phyloP scores from a whole-genome alignment of 352 stramenopile species.

The Pythium scleroteichum region DNA sequence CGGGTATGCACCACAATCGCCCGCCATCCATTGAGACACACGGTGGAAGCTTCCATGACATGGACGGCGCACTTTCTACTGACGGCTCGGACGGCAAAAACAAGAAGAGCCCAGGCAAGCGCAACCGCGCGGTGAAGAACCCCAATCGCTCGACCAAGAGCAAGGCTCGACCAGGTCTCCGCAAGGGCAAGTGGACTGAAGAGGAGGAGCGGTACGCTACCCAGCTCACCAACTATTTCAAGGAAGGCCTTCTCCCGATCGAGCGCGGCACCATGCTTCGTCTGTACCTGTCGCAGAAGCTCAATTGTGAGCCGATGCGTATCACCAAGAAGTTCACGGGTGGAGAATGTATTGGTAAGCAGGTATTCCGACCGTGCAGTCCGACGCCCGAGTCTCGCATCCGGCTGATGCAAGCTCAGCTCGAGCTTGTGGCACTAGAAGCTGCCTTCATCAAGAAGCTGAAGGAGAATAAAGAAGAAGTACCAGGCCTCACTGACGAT shows the following conservation, averaged over 20 bases:
- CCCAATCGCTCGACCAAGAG: conserved; percentile 76
- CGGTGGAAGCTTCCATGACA: conserved; percentile 8
- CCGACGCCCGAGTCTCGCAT: conserved; percentile 65
- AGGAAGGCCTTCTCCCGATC: conserved; percentile 77
- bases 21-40: conserved; percentile 18
- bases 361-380: conserved; percentile 79
- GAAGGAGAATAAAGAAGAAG: conserved; percentile 79
- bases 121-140: conserved; percentile 54
- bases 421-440: conserved; percentile 73
- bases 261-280: conserved; percentile 89
- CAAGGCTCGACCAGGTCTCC: conserved; percentile 81
- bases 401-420: conserved; percentile 69
- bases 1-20: conserved; percentile 20
- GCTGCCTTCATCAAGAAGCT: conserved; percentile 75
- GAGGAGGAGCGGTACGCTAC: conserved; percentile 77
- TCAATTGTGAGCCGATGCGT: conserved; percentile 92
- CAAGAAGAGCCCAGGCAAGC: conserved; percentile 60
- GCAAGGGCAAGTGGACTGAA: conserved; percentile 87
- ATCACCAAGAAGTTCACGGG: conserved; percentile 94
- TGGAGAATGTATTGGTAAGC: conserved; percentile 90
- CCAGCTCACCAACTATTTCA: conserved; percentile 84
- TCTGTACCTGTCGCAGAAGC: conserved; percentile 89
- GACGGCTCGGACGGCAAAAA: conserved; percentile 22
- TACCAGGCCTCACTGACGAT: conserved; percentile 52
- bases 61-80: conserved; percentile 18